Evolutionary conservation across 345 rosid species (phyloP), one percentile per base, ranked within the genome.

Genomic region (Nasturtium officinale): DNA sequence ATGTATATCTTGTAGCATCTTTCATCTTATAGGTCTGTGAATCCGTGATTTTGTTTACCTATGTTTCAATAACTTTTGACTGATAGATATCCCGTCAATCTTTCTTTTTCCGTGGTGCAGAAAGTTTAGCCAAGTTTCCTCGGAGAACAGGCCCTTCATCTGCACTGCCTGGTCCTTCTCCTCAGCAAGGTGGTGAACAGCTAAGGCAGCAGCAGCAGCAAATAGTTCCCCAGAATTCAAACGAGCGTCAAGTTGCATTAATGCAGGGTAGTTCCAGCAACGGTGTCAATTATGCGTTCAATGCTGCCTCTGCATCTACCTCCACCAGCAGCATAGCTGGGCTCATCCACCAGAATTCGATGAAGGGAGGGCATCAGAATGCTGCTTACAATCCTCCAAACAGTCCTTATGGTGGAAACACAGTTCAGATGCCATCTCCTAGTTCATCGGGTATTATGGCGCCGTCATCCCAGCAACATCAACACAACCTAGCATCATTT

Each of bases 41-140:
- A 21, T 26, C 2, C 20, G 35, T 28, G 16, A 40, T 28, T n/a
- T 30, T 43, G 2, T 30, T 29, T 23, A 33, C 15, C 18, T 30
- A 6, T 26, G 7, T 10, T 54, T 45, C n/a, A n/a, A n/a, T 43
- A 43, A n/a, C 48, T 45, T 42, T n/a, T 51, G 53, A 38, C 61
- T 51, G 17, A 32, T 58, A 50, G 7, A 58, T 28, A 37, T 25
- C 61, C 18, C 30, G 62, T 28, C 51, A 30, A 61, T 65, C 17
- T 15, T 15, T 62, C 45, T 29, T 53, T 70, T 54, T 17, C 9
- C n/a, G 18, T 23, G 66, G 78, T 32, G 25, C 88, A 96, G 98
- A 96, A 85, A 92, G 99, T 80, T 89, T 92, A 84, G 88, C 94
- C 58, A 96, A 92, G 86, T 96, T 85, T 70, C 98, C 99, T 48